A percentile compares a stretch with the other conserved stretches of the same genome.
phyloP scores from a whole-genome alignment of 2,329 filamentous ascomycete species.

The Coniochaeta hoffmannii region DNA sequence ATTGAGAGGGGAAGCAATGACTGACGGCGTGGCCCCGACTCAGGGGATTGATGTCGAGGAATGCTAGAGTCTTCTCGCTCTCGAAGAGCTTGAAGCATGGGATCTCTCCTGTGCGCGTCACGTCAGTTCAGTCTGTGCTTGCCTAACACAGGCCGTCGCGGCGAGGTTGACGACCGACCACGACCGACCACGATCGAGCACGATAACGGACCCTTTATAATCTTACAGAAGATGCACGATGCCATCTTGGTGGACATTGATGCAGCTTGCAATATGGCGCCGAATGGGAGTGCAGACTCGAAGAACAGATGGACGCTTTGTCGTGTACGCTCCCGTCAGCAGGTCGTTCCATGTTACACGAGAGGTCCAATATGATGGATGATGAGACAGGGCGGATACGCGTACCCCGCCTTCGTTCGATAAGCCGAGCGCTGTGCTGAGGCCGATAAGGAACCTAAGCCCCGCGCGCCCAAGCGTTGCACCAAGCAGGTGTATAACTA shows the following conservation, averaged over 20 bases:
- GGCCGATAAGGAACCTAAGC: no score
- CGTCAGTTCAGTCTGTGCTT: not conserved
- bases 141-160: not conserved
- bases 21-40: constrained; percentile 82
- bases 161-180: not conserved
- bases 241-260: constrained; percentile 45
- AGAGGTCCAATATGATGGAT: no score
- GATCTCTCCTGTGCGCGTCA: constrained; percentile 67
- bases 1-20: not conserved
- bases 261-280: not conserved
- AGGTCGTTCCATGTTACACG: no score
- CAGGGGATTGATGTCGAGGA: constrained; percentile 91
- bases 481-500: no score
- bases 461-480: no score
- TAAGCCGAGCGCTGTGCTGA: no score
- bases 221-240: constrained; percentile 94
- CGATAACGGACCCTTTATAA: constrained; percentile 78
- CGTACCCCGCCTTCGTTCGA: no score
- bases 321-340: no score
- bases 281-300: no score
- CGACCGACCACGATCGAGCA: no score
- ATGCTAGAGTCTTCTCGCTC: constrained; percentile 86
- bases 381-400: no score
- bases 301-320: no score
- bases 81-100: constrained; percentile 95